Conservation (phyloP, 495 filamentous ascomycete genomes). For the Aspergillus biplanus region DNA sequence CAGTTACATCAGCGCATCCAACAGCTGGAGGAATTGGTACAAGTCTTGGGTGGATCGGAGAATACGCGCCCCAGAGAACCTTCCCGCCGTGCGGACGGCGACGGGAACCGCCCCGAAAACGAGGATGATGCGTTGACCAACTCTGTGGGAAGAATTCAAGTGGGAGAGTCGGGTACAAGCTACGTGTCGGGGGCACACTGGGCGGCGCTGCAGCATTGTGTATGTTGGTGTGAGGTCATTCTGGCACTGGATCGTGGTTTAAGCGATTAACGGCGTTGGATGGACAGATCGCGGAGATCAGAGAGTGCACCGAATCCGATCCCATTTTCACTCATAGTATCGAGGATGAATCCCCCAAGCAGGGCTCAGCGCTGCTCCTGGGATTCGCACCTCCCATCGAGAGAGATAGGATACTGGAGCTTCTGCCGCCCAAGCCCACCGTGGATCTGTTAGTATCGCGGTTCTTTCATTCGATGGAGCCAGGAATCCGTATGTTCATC, state of each 20-base stretch:
- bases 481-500: conserved; percentile 8
- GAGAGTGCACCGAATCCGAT: background rate
- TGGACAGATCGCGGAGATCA: conserved; percentile 16
- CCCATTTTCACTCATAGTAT: too few species aligned
- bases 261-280: too few species aligned
- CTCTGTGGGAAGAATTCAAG: conserved; percentile 9
- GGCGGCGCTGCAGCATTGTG: conserved; percentile 16
- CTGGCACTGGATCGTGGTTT: background rate
- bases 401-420: conserved; percentile 1
- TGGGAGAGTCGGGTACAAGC: conserved; percentile 6
- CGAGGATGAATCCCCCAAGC: background rate
- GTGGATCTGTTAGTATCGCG: conserved; percentile 5
- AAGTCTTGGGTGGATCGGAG: background rate
- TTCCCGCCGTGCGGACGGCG: too few species aligned
- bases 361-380: conserved; percentile 5
- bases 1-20: conserved; percentile 10
- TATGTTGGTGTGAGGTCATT: background rate
- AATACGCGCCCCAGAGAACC: too few species aligned
- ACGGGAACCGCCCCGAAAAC: background rate
- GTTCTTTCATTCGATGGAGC: conserved; percentile 17
- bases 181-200: conserved; percentile 17
- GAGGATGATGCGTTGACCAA: background rate
- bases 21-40: conserved; percentile 14
- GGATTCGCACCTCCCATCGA: conserved; percentile 1
- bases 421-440: background rate